Percentiles rank a stretch among this genome's conserved stretches.
These are phyloP conservation scores for Tylopilus subfusipes DNA, from an alignment of 768 basidiomycete species.

Conservation along the genomic window DNA sequence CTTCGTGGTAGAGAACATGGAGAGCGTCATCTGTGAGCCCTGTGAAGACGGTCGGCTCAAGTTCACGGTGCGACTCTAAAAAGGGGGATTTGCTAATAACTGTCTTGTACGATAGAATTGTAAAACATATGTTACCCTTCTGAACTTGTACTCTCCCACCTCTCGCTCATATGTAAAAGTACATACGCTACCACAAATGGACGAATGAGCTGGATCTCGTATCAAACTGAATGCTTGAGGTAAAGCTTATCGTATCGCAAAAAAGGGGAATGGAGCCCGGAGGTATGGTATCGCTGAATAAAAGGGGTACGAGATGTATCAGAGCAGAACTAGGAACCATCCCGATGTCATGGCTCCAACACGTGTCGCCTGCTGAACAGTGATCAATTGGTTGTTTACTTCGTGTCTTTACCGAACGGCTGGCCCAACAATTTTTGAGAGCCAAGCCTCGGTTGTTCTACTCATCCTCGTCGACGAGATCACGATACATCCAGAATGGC, in stretches of 20 bases:
- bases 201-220: background rate
- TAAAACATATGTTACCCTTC: background rate
- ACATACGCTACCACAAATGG: background rate
- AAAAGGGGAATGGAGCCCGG: background rate
- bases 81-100: background rate
- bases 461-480: constrained; percentile 25
- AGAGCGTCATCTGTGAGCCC: constrained; percentile 41
- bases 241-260: constrained; percentile 1
- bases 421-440: background rate
- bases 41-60: constrained; percentile 40
- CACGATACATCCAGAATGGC: constrained; percentile 30
- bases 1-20: constrained; percentile 54
- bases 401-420: background rate
- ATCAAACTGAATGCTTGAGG: background rate
- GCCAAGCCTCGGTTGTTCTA: background rate
- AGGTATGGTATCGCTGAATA: background rate
- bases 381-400: background rate
- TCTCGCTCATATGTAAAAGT: background rate
- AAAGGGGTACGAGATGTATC: background rate
- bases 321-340: background rate
- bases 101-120: background rate
- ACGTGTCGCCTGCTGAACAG: background rate
- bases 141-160: background rate
- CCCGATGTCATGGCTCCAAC: background rate
- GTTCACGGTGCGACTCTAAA: constrained; percentile 38